Evolutionary conservation across 768 basidiomycete genomes (phyloP), one percentile per base, ranked within the genome.

Genomic region (Leucosporidium yakuticum): DNA sequence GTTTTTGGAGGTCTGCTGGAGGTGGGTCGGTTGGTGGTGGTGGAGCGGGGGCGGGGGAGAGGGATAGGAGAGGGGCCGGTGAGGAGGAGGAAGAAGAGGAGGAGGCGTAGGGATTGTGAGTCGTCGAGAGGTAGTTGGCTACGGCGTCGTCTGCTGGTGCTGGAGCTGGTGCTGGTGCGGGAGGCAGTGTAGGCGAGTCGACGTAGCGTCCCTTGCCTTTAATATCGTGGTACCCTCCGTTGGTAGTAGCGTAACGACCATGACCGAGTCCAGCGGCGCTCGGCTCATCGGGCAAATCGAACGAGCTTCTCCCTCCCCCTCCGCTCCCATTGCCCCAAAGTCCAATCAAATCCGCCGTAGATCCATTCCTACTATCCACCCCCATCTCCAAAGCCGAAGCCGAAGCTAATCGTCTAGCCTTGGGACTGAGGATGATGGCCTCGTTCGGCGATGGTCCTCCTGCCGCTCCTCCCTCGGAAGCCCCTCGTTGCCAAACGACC

Each of bases 401-500:
- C 2, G 53, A 51, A 1, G 64, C 59, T 36, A 60, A 31, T 6
- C 58, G 31, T 19, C 67, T 27, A 4, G 67, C 67, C 2, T 4
- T 60, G 19, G 67, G 67, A 1, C 48, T 47, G 11, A 71, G 32
- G 20, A 71, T 39, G 14, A 21, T 60, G 5, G n/a, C 34, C n/a
- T 57, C n/a, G n/a, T n/a, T n/a, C n/a, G n/a, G n/a, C n/a, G n/a
- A n/a, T n/a, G n/a, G n/a, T n/a, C 63, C 20, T 29, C 11, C 12
- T 39, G 29, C 15, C 29, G 34, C 1, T 62, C 27, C 2, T 64
- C 55, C 12, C 66, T 57, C 0, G 70, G 53, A 7, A 17, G 58
- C 50, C 4, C 39, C n/a, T 8, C 64, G 39, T 23, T 59, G 57
- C 68, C 66, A 69, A 17, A 67, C 61, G 23, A 65, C 66, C 25